Base-by-base conservation (phyloP, 768 basidiomycete species). In the Russula sp. region DNA sequence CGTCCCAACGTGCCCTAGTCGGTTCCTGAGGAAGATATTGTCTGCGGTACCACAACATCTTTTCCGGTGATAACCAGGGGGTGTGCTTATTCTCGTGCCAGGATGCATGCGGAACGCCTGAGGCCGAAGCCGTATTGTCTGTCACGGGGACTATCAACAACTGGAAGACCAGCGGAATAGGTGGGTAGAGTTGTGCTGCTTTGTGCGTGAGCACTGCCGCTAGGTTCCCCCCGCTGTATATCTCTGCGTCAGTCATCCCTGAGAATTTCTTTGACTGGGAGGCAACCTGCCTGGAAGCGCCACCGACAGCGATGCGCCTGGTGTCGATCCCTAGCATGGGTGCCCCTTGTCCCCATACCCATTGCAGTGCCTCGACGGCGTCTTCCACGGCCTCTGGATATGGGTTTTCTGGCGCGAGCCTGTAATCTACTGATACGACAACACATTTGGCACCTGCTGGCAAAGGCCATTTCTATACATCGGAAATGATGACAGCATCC, bases 351-450 rank as follows among this genome's bases (percentile, higher is more conserved):
- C 70, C 68, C 60, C 80, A 68, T 3, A 86, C 79, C 86, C 87
- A 90, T 49, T 80, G 71, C 3, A 90, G 75, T 3, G 87, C 76
- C 45, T 86, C 86, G n/a, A 87, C 70, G 0, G 86, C 83, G 67
- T 89, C 88, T 27, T 87, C 82, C 0, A 88, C 84, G 0, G 88
- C 88, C 2, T 84, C 81, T 3, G 88, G 89, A 65, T 87, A 89
- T 7, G 81, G 81, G 59, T 85, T 62, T 68, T 91, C 89, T 0
- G 89, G 89, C 0, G 83, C 87, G 10, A 89, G 78, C 3, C 87
- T 82, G 68, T 90, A 89, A 69, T 88, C 83, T 16, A 90, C 85
- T 4, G 82, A 82, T 3, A 87, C 73, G 2, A 85, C 82, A 3
- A 89, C 80, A 63, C 83, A 86, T 52, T 79, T 76, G 1, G 86